Evolutionary conservation across 148 eudicot genomes (phyloP).

Genomic region (Vaccinium vitisidaea): DNA sequence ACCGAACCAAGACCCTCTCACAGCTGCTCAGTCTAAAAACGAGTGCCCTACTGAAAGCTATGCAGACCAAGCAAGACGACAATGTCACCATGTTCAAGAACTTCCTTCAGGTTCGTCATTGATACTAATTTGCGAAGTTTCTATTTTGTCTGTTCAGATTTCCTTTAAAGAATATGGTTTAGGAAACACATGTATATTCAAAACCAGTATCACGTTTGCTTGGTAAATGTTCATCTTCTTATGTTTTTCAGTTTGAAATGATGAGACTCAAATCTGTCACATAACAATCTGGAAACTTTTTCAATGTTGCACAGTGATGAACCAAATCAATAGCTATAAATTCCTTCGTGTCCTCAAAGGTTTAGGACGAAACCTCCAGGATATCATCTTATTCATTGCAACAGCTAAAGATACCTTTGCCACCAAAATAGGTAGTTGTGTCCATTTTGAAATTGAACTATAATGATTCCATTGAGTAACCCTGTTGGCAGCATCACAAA

Average conservation of each 20-base stretch:
- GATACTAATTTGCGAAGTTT: neutral
- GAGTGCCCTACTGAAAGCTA: slow-evolving; percentile 46
- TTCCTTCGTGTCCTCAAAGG: neutral
- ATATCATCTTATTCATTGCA: no score
- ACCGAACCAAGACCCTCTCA: slow-evolving; percentile 71
- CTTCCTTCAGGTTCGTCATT: slow-evolving; percentile 54
- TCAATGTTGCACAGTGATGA: neutral
- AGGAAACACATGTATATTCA: neutral
- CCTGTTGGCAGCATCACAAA: slow-evolving; percentile 45
- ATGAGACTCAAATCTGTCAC: neutral
- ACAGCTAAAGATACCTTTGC: neutral
- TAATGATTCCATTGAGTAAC: neutral
- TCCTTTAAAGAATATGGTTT: neutral
- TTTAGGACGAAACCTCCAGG: no score
- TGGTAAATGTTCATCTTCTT: neutral
- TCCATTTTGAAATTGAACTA: neutral
- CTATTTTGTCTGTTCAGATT: neutral
- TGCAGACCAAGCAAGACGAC: slow-evolving; percentile 55
- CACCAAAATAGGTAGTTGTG: neutral
- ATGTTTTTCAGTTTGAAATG: neutral
- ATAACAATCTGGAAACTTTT: neutral
- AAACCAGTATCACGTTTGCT: no score
- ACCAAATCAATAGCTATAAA: neutral
- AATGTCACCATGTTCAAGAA: slow-evolving; percentile 58
- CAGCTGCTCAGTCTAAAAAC: slow-evolving; percentile 72